Evolutionary conservation across 129 eudicot genomes (phyloP).

Genomic region (Glebionis coronaria): DNA sequence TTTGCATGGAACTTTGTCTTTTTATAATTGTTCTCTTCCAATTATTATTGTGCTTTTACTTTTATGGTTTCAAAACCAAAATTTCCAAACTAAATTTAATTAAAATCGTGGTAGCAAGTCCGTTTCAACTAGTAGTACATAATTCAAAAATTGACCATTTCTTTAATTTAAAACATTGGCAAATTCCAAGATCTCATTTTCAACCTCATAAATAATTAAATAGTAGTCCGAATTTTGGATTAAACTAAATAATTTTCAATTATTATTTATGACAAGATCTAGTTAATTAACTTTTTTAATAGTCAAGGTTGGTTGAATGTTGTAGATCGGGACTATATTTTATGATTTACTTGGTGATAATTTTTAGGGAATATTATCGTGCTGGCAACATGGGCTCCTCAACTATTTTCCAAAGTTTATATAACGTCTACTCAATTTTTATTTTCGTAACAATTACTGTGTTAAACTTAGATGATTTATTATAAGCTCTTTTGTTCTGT

Average conservation of each 20-base stretch:
- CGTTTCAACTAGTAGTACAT: not conserved
- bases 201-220: constrained; percentile 11
- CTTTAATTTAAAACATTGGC: not conserved
- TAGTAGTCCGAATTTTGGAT: not conserved
- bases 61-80: not conserved
- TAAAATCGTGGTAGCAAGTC: constrained; percentile 20
- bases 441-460: not conserved
- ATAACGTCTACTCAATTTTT: constrained; percentile 11
- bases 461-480: too few relatives aligned
- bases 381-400: constrained; percentile 43
- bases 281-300: not conserved
- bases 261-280: constrained; percentile 1
- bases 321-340: constrained; percentile 28
- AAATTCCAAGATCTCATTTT: constrained; percentile 8
- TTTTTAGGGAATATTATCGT: constrained; percentile 40
- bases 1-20: constrained; percentile 34
- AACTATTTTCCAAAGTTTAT: constrained; percentile 12
- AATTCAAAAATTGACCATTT: not conserved
- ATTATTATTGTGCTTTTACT: constrained; percentile 18
- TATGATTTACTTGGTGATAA: constrained; percentile 35
- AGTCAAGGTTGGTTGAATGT: constrained; percentile 6
- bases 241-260: not conserved
- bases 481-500: too few relatives aligned
- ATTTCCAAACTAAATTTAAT: not conserved
- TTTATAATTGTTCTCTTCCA: constrained; percentile 27